phyloP scores from a whole-genome alignment of 805 yeast species.

The Jamesozyma jinghongensis region DNA sequence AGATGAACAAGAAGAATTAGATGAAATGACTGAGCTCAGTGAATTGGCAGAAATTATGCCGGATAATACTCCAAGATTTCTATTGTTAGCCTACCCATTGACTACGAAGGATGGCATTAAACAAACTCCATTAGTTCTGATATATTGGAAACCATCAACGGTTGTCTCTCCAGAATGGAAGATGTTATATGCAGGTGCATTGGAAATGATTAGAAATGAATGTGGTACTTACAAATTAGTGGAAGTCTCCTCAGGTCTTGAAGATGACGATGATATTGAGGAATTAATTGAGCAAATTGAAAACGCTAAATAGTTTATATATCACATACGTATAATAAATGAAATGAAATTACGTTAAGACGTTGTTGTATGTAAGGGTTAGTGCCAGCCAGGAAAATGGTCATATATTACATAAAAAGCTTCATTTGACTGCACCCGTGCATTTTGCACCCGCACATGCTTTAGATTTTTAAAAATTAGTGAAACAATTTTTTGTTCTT shows the following conservation, averaged over 20 bases:
- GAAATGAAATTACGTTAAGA: background rate
- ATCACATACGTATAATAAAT: too few relatives aligned
- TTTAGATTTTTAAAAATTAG: background rate
- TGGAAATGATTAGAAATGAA: constrained; percentile 66
- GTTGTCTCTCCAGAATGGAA: constrained; percentile 64
- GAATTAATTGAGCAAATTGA: constrained; percentile 33
- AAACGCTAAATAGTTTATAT: constrained; percentile 12
- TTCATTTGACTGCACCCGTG: background rate
- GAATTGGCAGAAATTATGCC: constrained; percentile 72
- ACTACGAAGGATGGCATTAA: constrained; percentile 61
- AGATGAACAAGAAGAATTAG: constrained; percentile 44
- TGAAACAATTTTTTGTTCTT: background rate
- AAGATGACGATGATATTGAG: constrained; percentile 27
- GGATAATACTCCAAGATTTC: constrained; percentile 68
- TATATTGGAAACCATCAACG: constrained; percentile 87
- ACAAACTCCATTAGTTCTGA: constrained; percentile 61
- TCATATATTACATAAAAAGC: too few relatives aligned
- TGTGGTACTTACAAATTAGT: constrained; percentile 55
- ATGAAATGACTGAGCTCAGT: constrained; percentile 39
- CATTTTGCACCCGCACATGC: background rate
- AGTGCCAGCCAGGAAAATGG: too few relatives aligned
- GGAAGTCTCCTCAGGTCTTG: constrained; percentile 29
- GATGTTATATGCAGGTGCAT: constrained; percentile 88
- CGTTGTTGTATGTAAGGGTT: too few relatives aligned
- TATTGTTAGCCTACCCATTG: constrained; percentile 69